phyloP scores from a whole-genome alignment of 106 monocot genomes.

The Dendrobium officinale region DNA sequence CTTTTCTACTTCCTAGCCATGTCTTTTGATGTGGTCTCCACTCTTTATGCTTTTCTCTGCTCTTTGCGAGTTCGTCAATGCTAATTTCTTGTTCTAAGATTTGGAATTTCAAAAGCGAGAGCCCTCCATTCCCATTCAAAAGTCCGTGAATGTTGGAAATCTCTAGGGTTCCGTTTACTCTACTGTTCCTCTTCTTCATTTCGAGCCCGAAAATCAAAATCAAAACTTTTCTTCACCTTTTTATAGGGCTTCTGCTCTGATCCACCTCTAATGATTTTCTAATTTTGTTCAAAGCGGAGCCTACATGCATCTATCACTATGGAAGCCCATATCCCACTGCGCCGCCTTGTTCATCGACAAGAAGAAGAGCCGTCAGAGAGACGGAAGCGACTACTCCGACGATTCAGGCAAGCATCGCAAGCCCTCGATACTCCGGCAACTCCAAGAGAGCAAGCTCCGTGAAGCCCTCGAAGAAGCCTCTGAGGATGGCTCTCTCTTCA shows the following conservation, averaged over 20 bases:
- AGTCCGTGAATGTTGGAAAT: background rate
- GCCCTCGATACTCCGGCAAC: conserved; percentile 49
- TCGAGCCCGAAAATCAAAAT: background rate
- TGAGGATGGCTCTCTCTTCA: conserved; percentile 74
- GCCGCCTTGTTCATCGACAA: conserved; percentile 20
- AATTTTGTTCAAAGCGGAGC: background rate
- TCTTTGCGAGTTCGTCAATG: background rate
- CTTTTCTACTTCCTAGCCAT: background rate
- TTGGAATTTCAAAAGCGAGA: background rate
- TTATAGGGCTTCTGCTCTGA: background rate
- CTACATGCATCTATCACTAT: conserved; percentile 83
- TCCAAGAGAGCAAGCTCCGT: conserved; percentile 75
- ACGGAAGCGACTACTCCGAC: conserved; percentile 5
- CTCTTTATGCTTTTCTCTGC: background rate
- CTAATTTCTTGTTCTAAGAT: conserved; percentile 1
- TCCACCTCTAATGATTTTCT: background rate
- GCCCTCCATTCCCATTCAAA: conserved; percentile 3
- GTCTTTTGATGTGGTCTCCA: conserved; percentile 1
- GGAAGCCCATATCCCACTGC: conserved; percentile 93
- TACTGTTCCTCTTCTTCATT: background rate
- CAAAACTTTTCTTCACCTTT: background rate
- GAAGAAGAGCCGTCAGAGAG: conserved; percentile 31
- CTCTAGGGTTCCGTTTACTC: background rate
- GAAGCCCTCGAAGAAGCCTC: conserved; percentile 95
- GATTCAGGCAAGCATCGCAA: conserved; percentile 18